These are phyloP conservation scores for Westerdykella ornata DNA, from an alignment of 2,329 filamentous ascomycete genomes.

Conservation along the genomic window DNA sequence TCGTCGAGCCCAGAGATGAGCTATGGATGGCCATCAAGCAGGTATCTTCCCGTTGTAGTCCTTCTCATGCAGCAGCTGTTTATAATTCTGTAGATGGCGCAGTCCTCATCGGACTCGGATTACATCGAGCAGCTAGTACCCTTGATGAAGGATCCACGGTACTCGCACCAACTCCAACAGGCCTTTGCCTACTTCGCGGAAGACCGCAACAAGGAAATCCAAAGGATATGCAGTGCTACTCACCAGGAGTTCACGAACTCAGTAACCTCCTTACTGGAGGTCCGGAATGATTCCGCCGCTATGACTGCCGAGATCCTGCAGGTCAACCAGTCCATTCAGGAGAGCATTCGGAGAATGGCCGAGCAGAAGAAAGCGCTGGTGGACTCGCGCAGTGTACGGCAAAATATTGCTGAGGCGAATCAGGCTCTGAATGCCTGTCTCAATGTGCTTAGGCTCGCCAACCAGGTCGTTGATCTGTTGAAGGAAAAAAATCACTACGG, in stretches of 20 bases:
- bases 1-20: conserved; percentile 44
- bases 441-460: conserved; percentile 85
- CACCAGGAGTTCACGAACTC: conserved; percentile 95
- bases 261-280: conserved; percentile 86
- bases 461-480: conserved; percentile 87
- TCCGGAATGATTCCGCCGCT: conserved; percentile 82
- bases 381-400: conserved; percentile 81
- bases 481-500: conserved; percentile 93
- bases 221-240: conserved; percentile 87
- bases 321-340: conserved; percentile 89
- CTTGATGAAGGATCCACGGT: conserved; percentile 81
- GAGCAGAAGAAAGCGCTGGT: conserved; percentile 92
- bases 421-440: conserved; percentile 84
- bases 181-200: conserved; percentile 75
- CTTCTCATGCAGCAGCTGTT: conserved; percentile 1
- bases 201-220: conserved; percentile 84
- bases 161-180: conserved; percentile 69
- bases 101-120: conserved; percentile 83
- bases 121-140: conserved; percentile 95
- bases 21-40: conserved; percentile 45
- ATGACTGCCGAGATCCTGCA: conserved; percentile 87
- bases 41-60: conserved; percentile 28
- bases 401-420: conserved; percentile 91
- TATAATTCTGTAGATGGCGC: conserved; percentile 63
- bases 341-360: conserved; percentile 87